A percentile compares a stretch with the other conserved stretches of the same genome.
Conservation (phyloP, 345 rosid genomes). For the Hibiscus tridactylites region DNA sequence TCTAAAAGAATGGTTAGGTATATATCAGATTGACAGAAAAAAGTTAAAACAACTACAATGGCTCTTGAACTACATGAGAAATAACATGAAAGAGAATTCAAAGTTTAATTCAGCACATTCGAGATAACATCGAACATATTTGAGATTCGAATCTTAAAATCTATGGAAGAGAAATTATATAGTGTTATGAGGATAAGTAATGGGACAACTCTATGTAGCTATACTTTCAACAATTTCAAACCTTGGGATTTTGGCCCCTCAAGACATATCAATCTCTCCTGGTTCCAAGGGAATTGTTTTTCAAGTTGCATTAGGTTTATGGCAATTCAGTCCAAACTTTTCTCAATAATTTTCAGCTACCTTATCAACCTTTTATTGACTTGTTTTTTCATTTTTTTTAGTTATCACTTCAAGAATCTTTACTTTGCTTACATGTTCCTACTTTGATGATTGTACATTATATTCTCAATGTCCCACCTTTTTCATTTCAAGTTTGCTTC, state of each 20-base stretch:
- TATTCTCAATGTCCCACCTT: conserved; percentile 6
- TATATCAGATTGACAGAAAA: background rate
- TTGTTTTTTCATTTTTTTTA: too few species aligned
- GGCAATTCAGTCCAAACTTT: background rate
- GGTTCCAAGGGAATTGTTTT: too few species aligned
- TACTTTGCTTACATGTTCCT: background rate
- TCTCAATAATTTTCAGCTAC: too few species aligned
- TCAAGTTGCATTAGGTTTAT: too few species aligned
- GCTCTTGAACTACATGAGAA: background rate
- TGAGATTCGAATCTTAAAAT: background rate
- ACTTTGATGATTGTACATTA: background rate
- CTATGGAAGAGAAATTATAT: too few species aligned
- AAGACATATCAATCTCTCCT: background rate
- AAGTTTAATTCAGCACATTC: background rate
- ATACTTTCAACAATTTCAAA: too few species aligned
- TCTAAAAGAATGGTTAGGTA: background rate
- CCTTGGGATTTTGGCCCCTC: background rate
- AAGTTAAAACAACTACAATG: background rate
- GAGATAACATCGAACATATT: background rate
- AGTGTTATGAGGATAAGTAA: too few species aligned
- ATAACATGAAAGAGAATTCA: background rate
- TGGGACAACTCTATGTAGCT: too few species aligned
- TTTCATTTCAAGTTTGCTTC: background rate
- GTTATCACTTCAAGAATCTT: background rate
- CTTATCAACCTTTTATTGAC: too few species aligned